Evolutionary conservation across 2,329 filamentous ascomycete genomes (phyloP), one percentile per base, ranked within the genome.

Genomic region (Fusarium humuli): DNA sequence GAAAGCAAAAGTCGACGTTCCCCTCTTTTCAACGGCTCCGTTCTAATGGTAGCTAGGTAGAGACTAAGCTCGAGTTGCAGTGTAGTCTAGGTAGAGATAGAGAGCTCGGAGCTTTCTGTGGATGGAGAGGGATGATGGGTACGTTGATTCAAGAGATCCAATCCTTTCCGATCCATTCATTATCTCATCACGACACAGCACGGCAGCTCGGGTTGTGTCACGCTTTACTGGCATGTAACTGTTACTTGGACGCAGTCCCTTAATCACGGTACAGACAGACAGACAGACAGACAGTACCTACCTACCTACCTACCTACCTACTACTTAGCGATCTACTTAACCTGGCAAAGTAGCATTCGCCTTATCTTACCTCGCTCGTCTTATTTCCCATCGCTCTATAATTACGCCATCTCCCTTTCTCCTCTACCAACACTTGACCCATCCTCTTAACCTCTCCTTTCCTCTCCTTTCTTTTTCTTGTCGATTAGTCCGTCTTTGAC

Each of bases 331-430:
- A 64, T 32, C 27, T 55, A 22, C 22, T 61, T 48, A 44, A 66
- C 54, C 55, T 41, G 34, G 37, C 41, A 54, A 67, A 53, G 60
- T 65, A 59, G 52, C 47, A 54, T 47, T 59, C 54, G 29, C 61
- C 61, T 65, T 60, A 66, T 66, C 61, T 66, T 37, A 59, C 40
- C 45, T 64, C 32, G 20, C 42, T 37, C 45, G 23, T 48, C 48
- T 65, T 58, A 47, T 58, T 61, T 49, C 42, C 44, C 45, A 56
- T 34, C 45, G 44, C 50, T 40, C 18, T 45, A 44, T 49, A 50
- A 41, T 22, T 42, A 47, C 48, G 20, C 34, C 13, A 22, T 42
- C 23, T 47, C 44, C 46, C 52, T 20, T 53, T 65, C 46, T 41
- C 57, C 63, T 63, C 48, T 64, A 37, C 34, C 55, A 56, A 56